Evolutionary conservation across 192 early-diverging fungal genomes (phyloP).

Genomic region (Coemansia sp.): DNA sequence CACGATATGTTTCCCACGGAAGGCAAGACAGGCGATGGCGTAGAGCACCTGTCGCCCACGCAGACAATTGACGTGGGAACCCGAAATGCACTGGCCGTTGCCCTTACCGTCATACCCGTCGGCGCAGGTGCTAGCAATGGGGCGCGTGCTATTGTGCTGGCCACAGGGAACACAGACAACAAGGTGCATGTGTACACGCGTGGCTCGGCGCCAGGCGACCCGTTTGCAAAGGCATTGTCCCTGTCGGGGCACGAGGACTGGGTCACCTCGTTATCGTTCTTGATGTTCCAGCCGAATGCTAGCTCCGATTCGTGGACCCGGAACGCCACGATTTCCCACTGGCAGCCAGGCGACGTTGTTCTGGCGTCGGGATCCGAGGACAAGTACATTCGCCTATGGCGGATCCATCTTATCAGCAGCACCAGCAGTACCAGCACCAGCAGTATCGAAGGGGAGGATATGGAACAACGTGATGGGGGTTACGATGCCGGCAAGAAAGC

Average conservation of each 20-base stretch:
- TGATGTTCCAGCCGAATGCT: conserved; percentile 55
- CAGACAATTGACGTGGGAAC: conserved; percentile 70
- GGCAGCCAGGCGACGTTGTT: conserved; percentile 76
- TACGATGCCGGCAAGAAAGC: conserved; percentile 4
- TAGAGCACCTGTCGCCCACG: conserved; percentile 42
- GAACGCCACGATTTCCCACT: conserved; percentile 46
- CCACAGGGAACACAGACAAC: conserved; percentile 83
- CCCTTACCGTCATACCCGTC: conserved; percentile 67
- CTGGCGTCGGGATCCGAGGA: conserved; percentile 90
- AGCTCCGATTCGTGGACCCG: background rate
- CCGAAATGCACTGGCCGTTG: conserved; percentile 67
- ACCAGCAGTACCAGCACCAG: background rate
- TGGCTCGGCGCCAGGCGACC: conserved; percentile 19
- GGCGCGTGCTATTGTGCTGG: conserved; percentile 61
- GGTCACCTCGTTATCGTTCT: conserved; percentile 80
- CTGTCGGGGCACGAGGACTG: conserved; percentile 93
- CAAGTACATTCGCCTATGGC: conserved; percentile 90
- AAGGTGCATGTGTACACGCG: conserved; percentile 68
- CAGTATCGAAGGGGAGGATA: no score
- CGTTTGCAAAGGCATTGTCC: conserved; percentile 64
- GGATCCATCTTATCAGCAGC: conserved; percentile 7
- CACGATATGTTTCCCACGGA: background rate
- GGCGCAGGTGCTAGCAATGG: conserved; percentile 15
- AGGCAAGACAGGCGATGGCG: conserved; percentile 28
- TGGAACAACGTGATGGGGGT: no score